Evolutionary conservation across 192 early-diverging fungal species (phyloP).

Genomic region (Coemansia sp.): DNA sequence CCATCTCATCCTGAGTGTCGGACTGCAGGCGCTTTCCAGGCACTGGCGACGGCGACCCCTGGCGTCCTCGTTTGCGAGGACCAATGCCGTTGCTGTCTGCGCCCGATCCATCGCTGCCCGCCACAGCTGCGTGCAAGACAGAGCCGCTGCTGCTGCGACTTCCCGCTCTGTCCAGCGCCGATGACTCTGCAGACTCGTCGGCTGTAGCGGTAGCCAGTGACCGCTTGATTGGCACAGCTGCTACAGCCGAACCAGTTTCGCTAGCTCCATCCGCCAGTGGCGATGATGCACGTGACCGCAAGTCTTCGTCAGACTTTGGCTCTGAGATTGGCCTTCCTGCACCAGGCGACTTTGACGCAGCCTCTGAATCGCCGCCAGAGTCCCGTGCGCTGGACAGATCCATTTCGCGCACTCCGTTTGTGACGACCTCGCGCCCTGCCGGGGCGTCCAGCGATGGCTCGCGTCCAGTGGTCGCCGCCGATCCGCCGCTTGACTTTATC

Average conservation of each 20-base stretch:
- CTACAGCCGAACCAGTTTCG: not conserved
- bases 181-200: slow-evolving; percentile 5
- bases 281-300: slow-evolving; percentile 14
- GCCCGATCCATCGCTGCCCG: not conserved
- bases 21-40: slow-evolving; percentile 12
- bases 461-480: slow-evolving; percentile 4
- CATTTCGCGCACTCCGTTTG: slow-evolving; percentile 32
- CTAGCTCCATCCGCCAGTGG: slow-evolving; percentile 8
- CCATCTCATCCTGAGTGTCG: slow-evolving; percentile 19
- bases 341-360: not conserved
- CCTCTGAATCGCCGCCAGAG: not conserved
- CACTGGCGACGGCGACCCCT: slow-evolving; percentile 22
- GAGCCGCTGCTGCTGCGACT: not conserved
- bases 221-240: slow-evolving; percentile 50
- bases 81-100: slow-evolving; percentile 14
- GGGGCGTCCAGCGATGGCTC: slow-evolving; percentile 9
- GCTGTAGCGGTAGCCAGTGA: slow-evolving; percentile 20
- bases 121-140: not conserved
- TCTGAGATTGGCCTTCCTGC: not conserved
- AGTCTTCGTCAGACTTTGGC: not conserved
- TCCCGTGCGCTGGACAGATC: slow-evolving; percentile 27
- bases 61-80: slow-evolving; percentile 44
- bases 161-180: not conserved
- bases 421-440: slow-evolving; percentile 15
- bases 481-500: slow-evolving; percentile 19